A percentile compares a stretch with the other conserved stretches of the same genome.
These are phyloP conservation scores for Trichoderma virens DNA, from an alignment of 495 filamentous ascomycete species.

Conservation along the genomic window DNA sequence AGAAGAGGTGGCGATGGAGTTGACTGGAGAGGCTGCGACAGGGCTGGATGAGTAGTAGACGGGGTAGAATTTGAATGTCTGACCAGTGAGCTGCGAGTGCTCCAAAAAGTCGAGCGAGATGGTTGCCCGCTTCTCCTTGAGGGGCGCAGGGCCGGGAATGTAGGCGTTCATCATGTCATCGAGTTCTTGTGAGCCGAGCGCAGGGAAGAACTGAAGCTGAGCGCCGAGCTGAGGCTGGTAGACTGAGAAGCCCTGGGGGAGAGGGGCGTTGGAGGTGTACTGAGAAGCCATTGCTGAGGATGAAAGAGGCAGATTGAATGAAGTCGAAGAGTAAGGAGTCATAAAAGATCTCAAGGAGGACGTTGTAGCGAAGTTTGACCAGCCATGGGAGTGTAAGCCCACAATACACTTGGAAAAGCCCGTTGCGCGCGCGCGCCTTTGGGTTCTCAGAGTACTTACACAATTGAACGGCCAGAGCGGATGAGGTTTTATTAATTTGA, in stretches of 20 bases:
- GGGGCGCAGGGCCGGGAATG: conserved; percentile 39
- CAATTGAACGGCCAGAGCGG: background rate
- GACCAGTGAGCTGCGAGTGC: conserved; percentile 32
- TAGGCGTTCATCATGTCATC: conserved; percentile 46
- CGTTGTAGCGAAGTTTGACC: background rate
- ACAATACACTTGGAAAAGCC: background rate
- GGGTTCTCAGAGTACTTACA: background rate
- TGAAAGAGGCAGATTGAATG: background rate
- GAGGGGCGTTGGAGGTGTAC: background rate
- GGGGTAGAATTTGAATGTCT: conserved; percentile 44
- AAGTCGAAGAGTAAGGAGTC: background rate
- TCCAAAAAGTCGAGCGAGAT: conserved; percentile 49
- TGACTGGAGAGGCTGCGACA: conserved; percentile 29
- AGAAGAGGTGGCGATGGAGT: conserved; percentile 3
- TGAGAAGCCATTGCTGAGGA: conserved; percentile 6
- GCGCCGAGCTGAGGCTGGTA: conserved; percentile 42
- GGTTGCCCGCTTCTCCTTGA: conserved; percentile 44
- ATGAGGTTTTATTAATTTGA: too few relatives aligned
- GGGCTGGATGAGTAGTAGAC: conserved; percentile 30
- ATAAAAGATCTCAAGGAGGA: background rate
- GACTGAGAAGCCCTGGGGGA: conserved; percentile 37
- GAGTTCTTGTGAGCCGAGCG: conserved; percentile 44
- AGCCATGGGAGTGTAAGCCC: conserved; percentile 4
- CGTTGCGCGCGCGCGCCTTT: too few relatives aligned
- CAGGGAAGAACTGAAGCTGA: conserved; percentile 45